Evolutionary conservation across 768 basidiomycete species (phyloP).

Genomic region (Coprinopsis strossmayeri): DNA sequence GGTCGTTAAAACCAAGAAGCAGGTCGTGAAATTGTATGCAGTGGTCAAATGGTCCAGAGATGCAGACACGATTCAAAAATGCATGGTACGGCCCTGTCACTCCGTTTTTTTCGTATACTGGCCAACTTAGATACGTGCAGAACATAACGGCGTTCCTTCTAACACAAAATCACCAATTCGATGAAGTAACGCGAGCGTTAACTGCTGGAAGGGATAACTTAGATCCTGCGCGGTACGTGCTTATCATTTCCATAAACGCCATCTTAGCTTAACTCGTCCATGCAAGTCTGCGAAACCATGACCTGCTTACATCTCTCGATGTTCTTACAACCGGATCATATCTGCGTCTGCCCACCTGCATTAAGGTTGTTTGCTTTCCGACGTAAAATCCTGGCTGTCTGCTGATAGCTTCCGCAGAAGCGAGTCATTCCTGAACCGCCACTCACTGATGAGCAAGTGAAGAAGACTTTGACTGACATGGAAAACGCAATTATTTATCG

Average conservation of each 20-base stretch:
- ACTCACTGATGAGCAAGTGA: slow-evolving; percentile 60
- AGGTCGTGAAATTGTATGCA: slow-evolving; percentile 84
- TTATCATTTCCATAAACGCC: background rate
- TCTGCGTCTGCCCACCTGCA: slow-evolving; percentile 67
- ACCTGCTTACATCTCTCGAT: slow-evolving; percentile 85
- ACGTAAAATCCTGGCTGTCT: slow-evolving; percentile 1
- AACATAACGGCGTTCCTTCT: slow-evolving; percentile 85
- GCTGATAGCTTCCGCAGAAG: slow-evolving; percentile 44
- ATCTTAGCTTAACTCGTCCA: slow-evolving; percentile 7
- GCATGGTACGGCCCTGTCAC: slow-evolving; percentile 50
- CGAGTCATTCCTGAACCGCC: slow-evolving; percentile 57
- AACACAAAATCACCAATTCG: slow-evolving; percentile 81
- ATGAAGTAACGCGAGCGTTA: slow-evolving; percentile 55
- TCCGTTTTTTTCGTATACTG: background rate
- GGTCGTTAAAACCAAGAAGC: slow-evolving; percentile 87
- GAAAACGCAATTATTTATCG: slow-evolving; percentile 77
- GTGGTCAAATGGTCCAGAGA: slow-evolving; percentile 84
- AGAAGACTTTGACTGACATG: slow-evolving; percentile 60
- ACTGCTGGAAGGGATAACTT: slow-evolving; percentile 56
- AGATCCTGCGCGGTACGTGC: slow-evolving; percentile 63
- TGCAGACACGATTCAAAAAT: slow-evolving; percentile 77
- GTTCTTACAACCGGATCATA: slow-evolving; percentile 87
- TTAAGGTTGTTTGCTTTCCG: slow-evolving; percentile 50
- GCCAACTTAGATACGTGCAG: slow-evolving; percentile 29
- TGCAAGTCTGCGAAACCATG: slow-evolving; percentile 82